Percentiles rank a stretch among this genome's conserved stretches.
phyloP scores from a whole-genome alignment of 2,329 filamentous ascomycete species.

The Magnaporthiopsis poae region DNA sequence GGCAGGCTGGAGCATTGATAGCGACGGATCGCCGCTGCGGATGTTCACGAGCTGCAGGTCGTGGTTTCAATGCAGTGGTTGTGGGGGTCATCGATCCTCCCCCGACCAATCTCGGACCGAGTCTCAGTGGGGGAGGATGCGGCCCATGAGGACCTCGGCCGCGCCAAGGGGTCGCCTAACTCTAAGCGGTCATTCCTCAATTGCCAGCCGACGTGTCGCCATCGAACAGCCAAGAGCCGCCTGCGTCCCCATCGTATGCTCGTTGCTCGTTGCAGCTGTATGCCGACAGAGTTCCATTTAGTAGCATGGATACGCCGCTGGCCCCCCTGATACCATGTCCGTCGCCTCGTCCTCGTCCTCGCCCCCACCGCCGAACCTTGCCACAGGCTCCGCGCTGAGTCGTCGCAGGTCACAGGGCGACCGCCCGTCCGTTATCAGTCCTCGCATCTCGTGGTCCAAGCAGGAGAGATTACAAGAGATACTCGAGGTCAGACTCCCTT shows the following conservation, averaged over 20 bases:
- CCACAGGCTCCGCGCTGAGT: background rate
- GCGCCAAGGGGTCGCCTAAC: background rate
- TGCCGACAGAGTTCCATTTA: background rate
- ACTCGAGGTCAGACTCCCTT: conserved; percentile 21
- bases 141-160: background rate
- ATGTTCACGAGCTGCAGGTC: too few species aligned
- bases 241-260: background rate
- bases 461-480: conserved; percentile 24
- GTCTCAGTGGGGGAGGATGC: background rate
- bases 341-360: background rate
- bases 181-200: background rate
- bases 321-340: background rate
- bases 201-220: background rate
- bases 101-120: background rate
- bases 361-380: background rate
- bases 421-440: background rate
- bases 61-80: too few species aligned
- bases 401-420: background rate
- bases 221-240: background rate
- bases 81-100: background rate
- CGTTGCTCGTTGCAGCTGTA: background rate
- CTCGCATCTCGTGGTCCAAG: conserved; percentile 14
- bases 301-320: background rate
- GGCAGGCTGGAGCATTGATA: too few species aligned
- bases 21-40: too few species aligned